Conservation (phyloP, 164 flowering plant species). For the Kingdonia uniflora region DNA sequence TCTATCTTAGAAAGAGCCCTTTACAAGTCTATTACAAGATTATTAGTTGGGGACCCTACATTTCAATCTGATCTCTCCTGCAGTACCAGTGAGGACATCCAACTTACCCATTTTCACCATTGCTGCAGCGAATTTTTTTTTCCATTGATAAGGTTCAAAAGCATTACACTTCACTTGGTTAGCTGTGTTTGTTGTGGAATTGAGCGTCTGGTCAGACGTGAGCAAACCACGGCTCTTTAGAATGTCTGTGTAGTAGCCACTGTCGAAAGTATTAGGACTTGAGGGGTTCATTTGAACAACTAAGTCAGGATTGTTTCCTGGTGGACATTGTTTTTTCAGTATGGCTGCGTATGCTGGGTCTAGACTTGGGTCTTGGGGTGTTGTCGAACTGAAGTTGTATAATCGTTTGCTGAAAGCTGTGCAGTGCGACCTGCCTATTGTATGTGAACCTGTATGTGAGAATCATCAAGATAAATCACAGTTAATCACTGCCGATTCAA, state of each 20-base stretch:
- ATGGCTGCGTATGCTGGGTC: too few species aligned
- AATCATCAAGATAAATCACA: neutral
- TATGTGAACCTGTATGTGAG: conserved; percentile 41
- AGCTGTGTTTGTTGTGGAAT: conserved; percentile 23
- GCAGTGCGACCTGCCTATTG: conserved; percentile 50
- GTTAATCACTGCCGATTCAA: neutral
- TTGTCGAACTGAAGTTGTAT: conserved; percentile 32
- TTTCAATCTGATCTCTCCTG: conserved; percentile 40
- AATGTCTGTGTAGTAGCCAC: conserved; percentile 26
- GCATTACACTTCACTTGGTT: conserved; percentile 31
- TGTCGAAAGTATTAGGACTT: conserved; percentile 25
- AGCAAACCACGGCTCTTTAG: too few species aligned
- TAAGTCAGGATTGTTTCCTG: conserved; percentile 14
- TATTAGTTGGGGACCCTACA: conserved; percentile 43
- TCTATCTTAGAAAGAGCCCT: too few species aligned
- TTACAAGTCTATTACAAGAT: too few species aligned
- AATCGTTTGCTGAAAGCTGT: conserved; percentile 28
- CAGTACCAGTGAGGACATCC: conserved; percentile 39
- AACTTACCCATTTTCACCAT: too few species aligned
- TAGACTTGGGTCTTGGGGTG: too few species aligned
- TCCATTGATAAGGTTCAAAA: conserved; percentile 20
- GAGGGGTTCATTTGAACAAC: conserved; percentile 36
- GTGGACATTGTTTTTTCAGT: conserved; percentile 38
- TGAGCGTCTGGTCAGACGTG: too few species aligned
- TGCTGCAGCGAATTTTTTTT: conserved; percentile 32